Percentiles rank a stretch among this genome's conserved stretches.
Conservation (phyloP, 768 basidiomycete species). For the Pleurotus cornucopiae region DNA sequence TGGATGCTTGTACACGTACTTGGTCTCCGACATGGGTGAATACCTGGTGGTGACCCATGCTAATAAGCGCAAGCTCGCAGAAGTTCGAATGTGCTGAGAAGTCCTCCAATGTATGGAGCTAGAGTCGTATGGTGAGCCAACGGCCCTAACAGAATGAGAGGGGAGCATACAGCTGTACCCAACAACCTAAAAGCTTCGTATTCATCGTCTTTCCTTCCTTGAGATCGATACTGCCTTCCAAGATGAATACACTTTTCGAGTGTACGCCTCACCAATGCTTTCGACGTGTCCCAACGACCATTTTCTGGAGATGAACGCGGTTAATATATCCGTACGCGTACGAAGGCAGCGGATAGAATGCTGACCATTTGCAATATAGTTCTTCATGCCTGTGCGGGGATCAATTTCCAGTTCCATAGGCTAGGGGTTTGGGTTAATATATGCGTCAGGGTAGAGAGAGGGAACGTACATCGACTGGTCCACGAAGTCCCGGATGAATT, state of each 20-base stretch:
- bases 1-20: constrained; percentile 68
- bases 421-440: constrained; percentile 24
- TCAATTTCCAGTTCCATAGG: constrained; percentile 85
- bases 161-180: constrained; percentile 53
- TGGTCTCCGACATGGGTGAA: constrained; percentile 87
- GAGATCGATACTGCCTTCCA: constrained; percentile 60
- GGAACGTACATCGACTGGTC: constrained; percentile 67
- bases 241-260: constrained; percentile 76
- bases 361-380: constrained; percentile 82
- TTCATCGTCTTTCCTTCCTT: constrained; percentile 59
- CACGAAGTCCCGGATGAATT: constrained; percentile 73
- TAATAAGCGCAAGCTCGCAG: constrained; percentile 76
- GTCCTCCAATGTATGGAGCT: constrained; percentile 83
- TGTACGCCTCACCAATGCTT: constrained; percentile 67
- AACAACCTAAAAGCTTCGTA: constrained; percentile 81
- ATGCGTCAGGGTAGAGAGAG: neutral
- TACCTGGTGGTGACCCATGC: constrained; percentile 69
- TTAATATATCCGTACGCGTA: neutral
- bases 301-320: constrained; percentile 35
- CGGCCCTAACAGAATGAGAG: neutral
- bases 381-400: constrained; percentile 87
- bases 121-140: neutral
- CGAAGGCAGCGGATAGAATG: neutral
- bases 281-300: constrained; percentile 87
- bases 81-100: constrained; percentile 90